Evolutionary conservation across 108 stramenopile genomes (phyloP), one percentile per base, ranked within the genome.

Genomic region (Skeletonema grethae): DNA sequence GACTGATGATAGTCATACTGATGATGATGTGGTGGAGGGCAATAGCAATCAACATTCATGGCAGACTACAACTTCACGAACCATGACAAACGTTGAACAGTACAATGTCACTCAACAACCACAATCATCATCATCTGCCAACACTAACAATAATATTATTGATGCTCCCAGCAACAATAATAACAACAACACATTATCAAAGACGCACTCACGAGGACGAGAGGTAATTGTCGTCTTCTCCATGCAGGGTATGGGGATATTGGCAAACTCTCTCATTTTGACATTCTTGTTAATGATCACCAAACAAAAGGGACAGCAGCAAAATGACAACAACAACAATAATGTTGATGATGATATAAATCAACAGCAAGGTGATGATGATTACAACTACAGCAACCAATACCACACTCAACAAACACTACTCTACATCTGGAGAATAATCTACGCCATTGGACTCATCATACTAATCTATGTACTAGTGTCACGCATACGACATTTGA

Each of bases 221-320:
- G 77, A 80, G 22, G 85, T 90, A 9, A 85, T 87, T 28, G 56
- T 88, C 16, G 87, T 90, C 2, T 92, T 92, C 67, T 63, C 79
- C 29, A 90, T 87, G 86, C 91, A 92, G 71, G 91, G 91, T 4
- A 22, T 88, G 57, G 91, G 91, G 2, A 89, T 92, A 13, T 87
- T 87, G 63, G 80, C 64, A 46, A 87, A 92, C 39, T 75, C 85
- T 2, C 15, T 88, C n/a, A 65, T 76, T 11, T 61, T 89, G 35
- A 78, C 78, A 4, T 63, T 80, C 67, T 67, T 92, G 22, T 48
- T 88, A 12, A 20, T 77, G 67, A 32, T 82, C 46, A 75, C 61
- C 45, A 36, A 29, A 46, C 46, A 29, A 32, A 67, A 16, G 24
- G 57, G 8, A 1, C 30, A 13, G 5, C 10, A 69, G 24, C 29